Percentiles rank a stretch among this genome's conserved stretches.
Conservation (phyloP, 2,329 filamentous ascomycete genomes). For the Penicillium glabrum region DNA sequence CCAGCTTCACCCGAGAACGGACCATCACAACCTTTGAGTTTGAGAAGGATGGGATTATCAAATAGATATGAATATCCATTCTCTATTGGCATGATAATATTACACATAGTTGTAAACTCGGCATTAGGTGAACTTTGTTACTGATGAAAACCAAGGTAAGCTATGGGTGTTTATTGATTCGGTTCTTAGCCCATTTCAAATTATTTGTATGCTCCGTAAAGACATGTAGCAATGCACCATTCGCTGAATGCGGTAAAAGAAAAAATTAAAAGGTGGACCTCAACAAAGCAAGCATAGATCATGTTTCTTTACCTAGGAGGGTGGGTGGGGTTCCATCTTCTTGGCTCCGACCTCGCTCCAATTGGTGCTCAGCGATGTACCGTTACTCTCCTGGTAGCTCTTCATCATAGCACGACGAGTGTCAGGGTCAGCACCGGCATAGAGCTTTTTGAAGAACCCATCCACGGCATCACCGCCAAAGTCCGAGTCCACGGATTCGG, state of each 20-base stretch:
- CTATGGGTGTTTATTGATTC: background rate
- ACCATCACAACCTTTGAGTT: background rate
- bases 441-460: slow-evolving; percentile 86
- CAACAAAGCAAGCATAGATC: background rate
- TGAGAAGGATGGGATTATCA: background rate
- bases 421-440: slow-evolving; percentile 72
- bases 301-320: slow-evolving; percentile 15
- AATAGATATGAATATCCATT: background rate
- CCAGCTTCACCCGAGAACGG: background rate
- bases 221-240: slow-evolving; percentile 4
- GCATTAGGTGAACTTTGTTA: too few relatives aligned
- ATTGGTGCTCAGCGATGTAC: slow-evolving; percentile 87
- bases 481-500: slow-evolving; percentile 43
- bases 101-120: background rate
- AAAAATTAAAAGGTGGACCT: background rate
- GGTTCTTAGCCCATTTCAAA: background rate
- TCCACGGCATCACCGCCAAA: slow-evolving; percentile 65
- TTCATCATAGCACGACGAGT: slow-evolving; percentile 95
- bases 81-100: background rate
- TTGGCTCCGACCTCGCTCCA: slow-evolving; percentile 78
- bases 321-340: slow-evolving; percentile 58
- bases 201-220: background rate
- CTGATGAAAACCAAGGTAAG: background rate
- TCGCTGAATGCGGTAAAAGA: slow-evolving; percentile 11
- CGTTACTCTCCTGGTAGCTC: slow-evolving; percentile 91